A percentile compares a stretch with the other conserved stretches of the same genome.
These are phyloP conservation scores for Tulasnella sp. DNA, from an alignment of 768 basidiomycete genomes.

Conservation along the genomic window DNA sequence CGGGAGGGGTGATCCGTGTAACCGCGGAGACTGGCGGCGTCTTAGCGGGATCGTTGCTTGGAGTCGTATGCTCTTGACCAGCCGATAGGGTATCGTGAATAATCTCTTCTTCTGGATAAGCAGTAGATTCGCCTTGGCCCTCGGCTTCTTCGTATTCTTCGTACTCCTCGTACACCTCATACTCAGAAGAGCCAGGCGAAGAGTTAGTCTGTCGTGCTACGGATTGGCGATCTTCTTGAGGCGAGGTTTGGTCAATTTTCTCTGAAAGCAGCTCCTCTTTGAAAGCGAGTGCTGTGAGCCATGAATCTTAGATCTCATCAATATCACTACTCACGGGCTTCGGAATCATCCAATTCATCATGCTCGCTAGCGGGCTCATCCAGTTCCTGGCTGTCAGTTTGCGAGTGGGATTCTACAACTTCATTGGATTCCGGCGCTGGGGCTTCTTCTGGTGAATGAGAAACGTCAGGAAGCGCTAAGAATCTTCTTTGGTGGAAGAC, in stretches of 20 bases:
- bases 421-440: neutral
- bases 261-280: neutral
- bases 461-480: neutral
- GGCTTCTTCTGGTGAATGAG: neutral
- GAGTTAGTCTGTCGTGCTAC: neutral
- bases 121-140: neutral
- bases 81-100: neutral
- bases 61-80: neutral
- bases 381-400: neutral
- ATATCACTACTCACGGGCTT: neutral
- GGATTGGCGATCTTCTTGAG: neutral
- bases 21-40: neutral
- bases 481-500: neutral
- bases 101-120: neutral
- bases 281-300: neutral
- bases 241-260: neutral
- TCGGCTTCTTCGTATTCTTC: constrained; percentile 19
- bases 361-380: neutral
- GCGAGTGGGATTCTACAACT: neutral
- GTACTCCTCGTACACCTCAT: constrained; percentile 18
- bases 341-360: neutral
- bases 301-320: neutral
- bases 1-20: neutral
- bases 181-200: neutral
- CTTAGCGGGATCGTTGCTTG: neutral